phyloP scores from a whole-genome alignment of 1,139 yeast species.

The Lodderomyces beijingensis region DNA sequence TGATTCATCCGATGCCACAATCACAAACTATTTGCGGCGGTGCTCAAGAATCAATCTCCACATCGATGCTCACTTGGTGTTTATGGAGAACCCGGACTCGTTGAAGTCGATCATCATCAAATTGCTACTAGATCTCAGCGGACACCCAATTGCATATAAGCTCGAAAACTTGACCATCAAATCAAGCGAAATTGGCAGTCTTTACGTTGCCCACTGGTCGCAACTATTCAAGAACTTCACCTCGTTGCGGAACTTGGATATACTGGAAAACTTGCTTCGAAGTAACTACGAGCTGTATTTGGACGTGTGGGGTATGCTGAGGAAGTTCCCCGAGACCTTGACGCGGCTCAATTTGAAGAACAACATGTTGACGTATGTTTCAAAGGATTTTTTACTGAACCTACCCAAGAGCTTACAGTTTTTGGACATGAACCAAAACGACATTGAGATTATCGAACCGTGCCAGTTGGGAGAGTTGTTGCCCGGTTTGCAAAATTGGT shows the following conservation, averaged over 20 bases:
- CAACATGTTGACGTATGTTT: conserved; percentile 22
- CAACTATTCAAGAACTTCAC: conserved; percentile 24
- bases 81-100: conserved; percentile 15
- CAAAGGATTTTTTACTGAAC: conserved; percentile 18
- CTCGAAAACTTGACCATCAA: conserved; percentile 22
- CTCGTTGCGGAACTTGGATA: conserved; percentile 20
- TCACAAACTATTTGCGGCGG: conserved; percentile 16
- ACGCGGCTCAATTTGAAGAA: conserved; percentile 21
- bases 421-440: conserved; percentile 17
- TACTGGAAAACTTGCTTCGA: conserved; percentile 25
- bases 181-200: conserved; percentile 36
- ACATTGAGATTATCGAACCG: conserved; percentile 10
- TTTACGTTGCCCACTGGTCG: conserved; percentile 32
- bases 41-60: conserved; percentile 21
- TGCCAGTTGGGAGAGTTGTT: conserved; percentile 12
- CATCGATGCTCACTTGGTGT: conserved; percentile 26
- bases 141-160: conserved; percentile 15
- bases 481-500: conserved; percentile 17
- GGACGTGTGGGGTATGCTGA: conserved; percentile 23
- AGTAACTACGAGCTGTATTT: conserved; percentile 13
- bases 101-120: conserved; percentile 13
- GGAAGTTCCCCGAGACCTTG: conserved; percentile 29
- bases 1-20: conserved; percentile 12
- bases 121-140: conserved; percentile 11
- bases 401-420: conserved; percentile 26